Evolutionary conservation across 352 stramenopile genomes (phyloP), one percentile per base, ranked within the genome.

Genomic region (Globisporangium viniferum): DNA sequence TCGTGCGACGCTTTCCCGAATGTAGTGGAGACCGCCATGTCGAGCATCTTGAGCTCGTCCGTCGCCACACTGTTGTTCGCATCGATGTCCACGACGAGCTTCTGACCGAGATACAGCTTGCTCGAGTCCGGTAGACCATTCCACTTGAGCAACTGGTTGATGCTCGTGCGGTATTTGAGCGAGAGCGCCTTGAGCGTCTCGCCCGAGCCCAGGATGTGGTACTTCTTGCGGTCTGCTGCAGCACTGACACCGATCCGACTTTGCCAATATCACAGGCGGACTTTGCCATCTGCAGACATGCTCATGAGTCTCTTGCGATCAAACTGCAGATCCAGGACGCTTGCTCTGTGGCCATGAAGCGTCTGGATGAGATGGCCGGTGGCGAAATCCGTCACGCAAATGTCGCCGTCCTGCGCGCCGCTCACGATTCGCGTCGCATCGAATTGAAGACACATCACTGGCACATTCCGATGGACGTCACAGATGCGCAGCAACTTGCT

Each of bases 321-420:
- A 39, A 93, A 90, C 61, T 94, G 84, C 14, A 93, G 61, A 60
- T 94, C 86, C 8, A 93, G 58, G 1, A 94, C 58, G 12, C 60
- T 77, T 0, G 74, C 57, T 39, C 67, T 54, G 59, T 93, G 82
- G 1, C 79, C 83, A 10, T 78, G 66, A 4, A 94, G 73, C 5
- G 84, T 92, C 58, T 94, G 84, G 7, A 92, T 63, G 6, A 92
- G 67, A 44, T 88, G 77, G 12, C 84, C 81, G 0, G 83, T 92
- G 22, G 86, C 83, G 57, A 94, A 91, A 66, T 94, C 84, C 5
- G 79, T 87, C 20, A 94, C 79, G 36, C 80, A 92, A 44, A 94
- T 87, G 0, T 75, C 72, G 2, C 84, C 84, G 29, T 76, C 79
- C 2, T 65, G 74, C 0, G 73, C 75, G 5, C 83, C 83, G 18